Base-by-base conservation (phyloP, 306 rosid genomes). In the Phaseolus lunatus region DNA sequence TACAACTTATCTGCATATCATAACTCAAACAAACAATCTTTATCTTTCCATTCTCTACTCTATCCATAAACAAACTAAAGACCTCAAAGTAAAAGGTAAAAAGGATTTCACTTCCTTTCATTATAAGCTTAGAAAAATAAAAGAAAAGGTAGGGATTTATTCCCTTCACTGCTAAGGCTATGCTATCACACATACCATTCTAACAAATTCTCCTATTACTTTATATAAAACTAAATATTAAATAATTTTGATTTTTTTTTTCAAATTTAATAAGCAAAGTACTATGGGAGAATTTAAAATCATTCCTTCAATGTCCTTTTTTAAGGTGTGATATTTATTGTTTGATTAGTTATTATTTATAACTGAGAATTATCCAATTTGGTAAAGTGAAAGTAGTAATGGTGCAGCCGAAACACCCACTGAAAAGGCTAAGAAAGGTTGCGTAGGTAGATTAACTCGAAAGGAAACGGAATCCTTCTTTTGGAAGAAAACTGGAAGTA, bases 391-490 rank as follows among this genome's bases (percentile, higher is more conserved):
- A 29, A 29, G 33, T 29, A 0, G 33, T 29, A 4, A 27, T n/a
- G n/a, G n/a, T n/a, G n/a, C n/a, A 27, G 31, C 31, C 8, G 41
- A 18, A 39, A 9, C 2, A 9, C 3, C 0, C 44, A 2, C 39
- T 20, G 33, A 27, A 59, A 58, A 58, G 39, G 67, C 44, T 1
- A 20, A 63, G 12, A 5, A 64, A 64, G 49, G 31, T n/a, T 1
- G 47, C n/a, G n/a, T n/a, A 77, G 81, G n/a, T 67, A 22, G 81
- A 54, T 53, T 77, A 18, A 43, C 13, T 12, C 0, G 12, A 7
- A 78, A 67, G 81, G 18, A 68, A 74, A 43, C 33, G 67, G 29
- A 69, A 62, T 69, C 44, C 75, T 63, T 50, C 31, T 12, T 9
- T 14, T 22, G 0, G 23, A 68, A 62, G 85, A 53, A 70, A 81